These are phyloP conservation scores for Sphaerulina vaccinii DNA, from an alignment of 2,329 filamentous ascomycete species.

Conservation along the genomic window DNA sequence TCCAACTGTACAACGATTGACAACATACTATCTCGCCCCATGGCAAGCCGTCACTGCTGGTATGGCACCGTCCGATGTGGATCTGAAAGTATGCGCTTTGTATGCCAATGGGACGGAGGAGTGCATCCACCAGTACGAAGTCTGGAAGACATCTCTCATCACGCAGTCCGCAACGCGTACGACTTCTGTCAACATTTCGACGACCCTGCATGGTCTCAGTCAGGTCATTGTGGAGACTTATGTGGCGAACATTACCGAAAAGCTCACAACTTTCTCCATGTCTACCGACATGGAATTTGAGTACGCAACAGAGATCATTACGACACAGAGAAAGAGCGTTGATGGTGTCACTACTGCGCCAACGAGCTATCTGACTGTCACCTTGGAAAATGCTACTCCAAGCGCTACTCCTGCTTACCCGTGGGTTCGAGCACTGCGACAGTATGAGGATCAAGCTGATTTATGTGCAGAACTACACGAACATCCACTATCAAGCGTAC, in stretches of 20 bases:
- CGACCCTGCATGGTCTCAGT: conserved; percentile 38
- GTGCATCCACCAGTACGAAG: conserved; percentile 44
- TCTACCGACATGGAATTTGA: conserved; percentile 41
- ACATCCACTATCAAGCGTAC: conserved; percentile 24
- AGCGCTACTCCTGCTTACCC: conserved; percentile 11
- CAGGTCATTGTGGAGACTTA: conserved; percentile 43
- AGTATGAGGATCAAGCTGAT: not conserved
- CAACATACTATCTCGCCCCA: conserved; percentile 47
- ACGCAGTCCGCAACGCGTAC: conserved; percentile 41
- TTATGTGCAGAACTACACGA: conserved; percentile 12
- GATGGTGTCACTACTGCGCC: conserved; percentile 24
- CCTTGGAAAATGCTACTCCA: conserved; percentile 27
- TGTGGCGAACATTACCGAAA: conserved; percentile 40
- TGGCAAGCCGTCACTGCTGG: conserved; percentile 46
- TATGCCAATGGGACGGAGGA: conserved; percentile 39
- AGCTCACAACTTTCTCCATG: conserved; percentile 41
- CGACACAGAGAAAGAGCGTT: conserved; percentile 23
- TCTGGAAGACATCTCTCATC: conserved; percentile 43
- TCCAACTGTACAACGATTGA: conserved; percentile 41
- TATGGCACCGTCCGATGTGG: conserved; percentile 40
- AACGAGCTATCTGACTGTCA: conserved; percentile 35
- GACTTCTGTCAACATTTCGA: conserved; percentile 41
- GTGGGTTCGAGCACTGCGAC: conserved; percentile 22
- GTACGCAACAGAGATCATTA: conserved; percentile 40
- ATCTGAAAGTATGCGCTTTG: conserved; percentile 43